phyloP scores from a whole-genome alignment of 2,329 filamentous ascomycete species.

The Capronia coronata region DNA sequence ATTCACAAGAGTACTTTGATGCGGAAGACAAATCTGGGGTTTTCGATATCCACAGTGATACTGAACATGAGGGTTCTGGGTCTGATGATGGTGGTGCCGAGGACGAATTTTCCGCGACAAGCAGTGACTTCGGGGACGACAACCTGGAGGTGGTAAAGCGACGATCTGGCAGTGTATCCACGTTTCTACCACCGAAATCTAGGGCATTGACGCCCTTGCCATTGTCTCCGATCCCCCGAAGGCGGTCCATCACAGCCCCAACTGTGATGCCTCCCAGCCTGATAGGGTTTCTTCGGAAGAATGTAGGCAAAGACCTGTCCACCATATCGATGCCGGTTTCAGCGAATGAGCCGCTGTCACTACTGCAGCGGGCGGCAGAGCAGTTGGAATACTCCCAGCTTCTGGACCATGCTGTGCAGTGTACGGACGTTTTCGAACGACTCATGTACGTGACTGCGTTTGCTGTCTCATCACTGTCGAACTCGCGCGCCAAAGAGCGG shows the following conservation, averaged over 20 bases:
- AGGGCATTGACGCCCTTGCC: constrained; percentile 74
- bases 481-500: constrained; percentile 76
- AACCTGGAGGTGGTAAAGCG: constrained; percentile 33
- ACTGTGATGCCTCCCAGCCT: constrained; percentile 79
- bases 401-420: constrained; percentile 63
- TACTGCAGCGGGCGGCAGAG: constrained; percentile 83
- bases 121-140: constrained; percentile 50
- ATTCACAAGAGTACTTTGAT: constrained; percentile 89
- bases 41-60: constrained; percentile 66
- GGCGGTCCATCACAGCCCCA: constrained; percentile 64
- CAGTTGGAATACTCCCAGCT: constrained; percentile 85
- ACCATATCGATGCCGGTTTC: constrained; percentile 97
- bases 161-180: constrained; percentile 35
- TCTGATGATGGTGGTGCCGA: constrained; percentile 42
- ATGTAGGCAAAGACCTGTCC: constrained; percentile 94
- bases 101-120: constrained; percentile 57
- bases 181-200: constrained; percentile 67
- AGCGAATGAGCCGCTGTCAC: constrained; percentile 83
- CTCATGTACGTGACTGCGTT: constrained; percentile 84
- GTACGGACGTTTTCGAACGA: constrained; percentile 57
- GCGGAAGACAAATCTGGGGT: constrained; percentile 67
- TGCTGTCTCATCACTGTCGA: constrained; percentile 79
- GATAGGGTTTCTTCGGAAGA: constrained; percentile 91
- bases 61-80: constrained; percentile 56
- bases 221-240: constrained; percentile 58